Evolutionary conservation across 1,139 yeast genomes (phyloP), one percentile per base, ranked within the genome.

Genomic region (Lipomyces yarrowii): DNA sequence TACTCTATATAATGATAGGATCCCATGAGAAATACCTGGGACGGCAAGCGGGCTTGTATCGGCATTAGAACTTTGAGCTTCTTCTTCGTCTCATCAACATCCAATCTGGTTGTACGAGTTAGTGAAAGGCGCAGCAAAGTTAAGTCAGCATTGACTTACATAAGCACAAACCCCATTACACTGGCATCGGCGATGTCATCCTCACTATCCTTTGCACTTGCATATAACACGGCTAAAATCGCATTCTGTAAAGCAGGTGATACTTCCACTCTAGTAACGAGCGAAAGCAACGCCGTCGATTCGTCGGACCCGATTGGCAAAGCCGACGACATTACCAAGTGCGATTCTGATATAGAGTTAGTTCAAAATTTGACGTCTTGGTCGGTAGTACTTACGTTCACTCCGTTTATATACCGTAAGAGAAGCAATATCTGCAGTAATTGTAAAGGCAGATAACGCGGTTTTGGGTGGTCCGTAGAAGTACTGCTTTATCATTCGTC

Each of bases 21-120:
- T 1, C 96, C 92, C 57, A 90, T 77, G 1, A 90, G 75, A 73
- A 88, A 80, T 1, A 88, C 87, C 68, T 85, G 83, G n/a, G 82
- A 79, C 0, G 99, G 99, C 53, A 92, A 80, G 56, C 87, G 83
- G 0, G 97, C 96, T 0, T 97, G 97, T 30, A 90, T 89, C 0
- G 99, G 98, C 71, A 93, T 82, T 70, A 93, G 81, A 5, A 94
- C 83, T 73, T 88, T 88, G 69, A 91, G 76, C 71, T 85, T 88
- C n/a, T 85, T 83, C 74, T 88, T 88, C 23, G 85, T 80, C 70
- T 93, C 98, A 62, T 86, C 89, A 10, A 85, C 86, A 65, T 84
- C 88, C 8, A 87, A 84, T 11, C 75, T 70, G 30, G 30, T 26
- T 26, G 59, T 26, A 21, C 13, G 18, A 7, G 33, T 61, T 46